Base-by-base conservation (phyloP, 2,329 filamentous ascomycete genomes). In the Colletotrichum coccodes region DNA sequence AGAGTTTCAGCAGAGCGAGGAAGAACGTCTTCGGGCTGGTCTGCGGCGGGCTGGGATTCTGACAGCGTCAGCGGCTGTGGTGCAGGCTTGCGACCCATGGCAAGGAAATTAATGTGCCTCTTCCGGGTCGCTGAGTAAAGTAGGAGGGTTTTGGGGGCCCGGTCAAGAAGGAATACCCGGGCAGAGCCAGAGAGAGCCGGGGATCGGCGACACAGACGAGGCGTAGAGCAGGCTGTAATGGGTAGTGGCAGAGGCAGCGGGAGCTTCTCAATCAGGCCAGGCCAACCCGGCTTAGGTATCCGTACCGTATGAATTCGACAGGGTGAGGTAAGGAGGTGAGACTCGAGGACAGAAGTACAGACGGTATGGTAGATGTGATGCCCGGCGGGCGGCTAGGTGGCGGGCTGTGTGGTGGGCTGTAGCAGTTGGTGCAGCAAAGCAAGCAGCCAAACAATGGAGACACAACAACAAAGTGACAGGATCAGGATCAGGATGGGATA, bases 41-140 rank as follows among this genome's bases (percentile, higher is more conserved):
- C 77, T 73, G 75, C 71, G 73, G 75, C 73, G 71, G 74, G 77
- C 72, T 79, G 73, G 71, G 75, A 70, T 64, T 82, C 82, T 75
- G 82, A 80, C 79, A 89, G 82, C 77, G 83, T 79, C 80, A 89
- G 83, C 79, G 87, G 86, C 82, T 88, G 84, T 73, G 86, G 87
- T 79, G 83, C 85, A 76, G 84, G 80, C 80, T 88, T 89, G 78
- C 87, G 87, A 80, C 83, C 86, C 87, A 89, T 89, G 54, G 49
- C 50, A 36, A 60, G 66, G 66, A 66, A 46, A 65, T 65, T 63
- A 52, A 68, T 52, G 44, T 68, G 49, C 67, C 58, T 60, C 67
- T 49, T 42, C 40, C 44, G 34, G 64, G 44, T 30, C 36, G 60
- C 52, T 53, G 52, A 42, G 52, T 58, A 53, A 30, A 64, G 58